Conservation (phyloP, 768 basidiomycete species). For the Tricholoma terreum region DNA sequence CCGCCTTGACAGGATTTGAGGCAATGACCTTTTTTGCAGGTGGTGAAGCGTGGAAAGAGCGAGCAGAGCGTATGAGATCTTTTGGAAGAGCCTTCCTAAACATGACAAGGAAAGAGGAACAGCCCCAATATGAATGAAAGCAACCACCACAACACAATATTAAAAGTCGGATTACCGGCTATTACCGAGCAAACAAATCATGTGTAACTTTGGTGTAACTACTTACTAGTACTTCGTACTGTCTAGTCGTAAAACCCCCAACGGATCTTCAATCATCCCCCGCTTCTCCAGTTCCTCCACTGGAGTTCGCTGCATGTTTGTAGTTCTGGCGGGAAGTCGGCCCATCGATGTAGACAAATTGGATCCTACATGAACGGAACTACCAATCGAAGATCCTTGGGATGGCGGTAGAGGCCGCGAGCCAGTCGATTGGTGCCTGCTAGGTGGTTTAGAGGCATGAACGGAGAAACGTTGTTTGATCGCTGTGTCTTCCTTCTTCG, state of each 20-base stretch:
- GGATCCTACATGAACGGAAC: background rate
- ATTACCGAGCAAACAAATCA: background rate
- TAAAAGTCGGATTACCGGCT: background rate
- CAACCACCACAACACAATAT: background rate
- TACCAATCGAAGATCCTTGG: background rate
- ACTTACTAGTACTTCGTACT: slow-evolving; percentile 9
- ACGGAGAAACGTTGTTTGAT: background rate
- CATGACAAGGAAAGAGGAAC: slow-evolving; percentile 42
- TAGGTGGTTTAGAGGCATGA: background rate
- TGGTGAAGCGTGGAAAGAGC: slow-evolving; percentile 67
- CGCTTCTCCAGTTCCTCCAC: background rate
- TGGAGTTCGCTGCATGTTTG: background rate
- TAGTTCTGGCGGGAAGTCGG: background rate
- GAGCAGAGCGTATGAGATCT: slow-evolving; percentile 45
- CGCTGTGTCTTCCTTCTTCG: background rate
- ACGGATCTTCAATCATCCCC: background rate
- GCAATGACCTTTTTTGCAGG: slow-evolving; percentile 59
- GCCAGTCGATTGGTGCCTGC: background rate
- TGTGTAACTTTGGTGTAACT: background rate
- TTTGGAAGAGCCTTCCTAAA: slow-evolving; percentile 61
- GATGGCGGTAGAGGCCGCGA: background rate
- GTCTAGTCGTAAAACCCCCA: background rate
- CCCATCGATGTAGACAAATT: background rate
- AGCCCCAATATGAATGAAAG: background rate
- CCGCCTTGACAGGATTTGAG: slow-evolving; percentile 73